These are phyloP conservation scores for Zygosaccharomyces pseudobailii DNA, from an alignment of 1,139 yeast species.

Conservation along the genomic window DNA sequence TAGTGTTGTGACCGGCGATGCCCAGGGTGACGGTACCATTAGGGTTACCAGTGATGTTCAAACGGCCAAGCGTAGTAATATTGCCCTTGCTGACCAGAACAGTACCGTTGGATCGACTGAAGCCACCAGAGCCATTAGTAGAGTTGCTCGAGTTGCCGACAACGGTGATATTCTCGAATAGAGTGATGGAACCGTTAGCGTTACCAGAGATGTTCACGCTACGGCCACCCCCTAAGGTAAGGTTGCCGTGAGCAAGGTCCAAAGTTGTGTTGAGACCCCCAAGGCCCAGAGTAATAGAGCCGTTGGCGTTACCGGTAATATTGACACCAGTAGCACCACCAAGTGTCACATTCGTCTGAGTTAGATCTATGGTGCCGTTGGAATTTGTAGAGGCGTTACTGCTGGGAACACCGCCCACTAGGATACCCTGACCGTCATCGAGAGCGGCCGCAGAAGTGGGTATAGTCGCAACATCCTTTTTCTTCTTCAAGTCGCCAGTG, in stretches of 20 bases:
- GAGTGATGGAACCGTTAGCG: background rate
- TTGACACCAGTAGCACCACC: background rate
- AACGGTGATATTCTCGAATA: background rate
- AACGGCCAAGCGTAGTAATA: background rate
- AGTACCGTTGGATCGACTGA: background rate
- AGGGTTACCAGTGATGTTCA: constrained; percentile 2
- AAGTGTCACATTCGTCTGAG: background rate
- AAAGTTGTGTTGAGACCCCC: background rate
- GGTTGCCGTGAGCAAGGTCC: background rate
- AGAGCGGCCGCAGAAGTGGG: background rate
- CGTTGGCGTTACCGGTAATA: background rate
- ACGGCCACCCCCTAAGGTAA: background rate
- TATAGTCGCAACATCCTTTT: background rate
- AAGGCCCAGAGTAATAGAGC: background rate
- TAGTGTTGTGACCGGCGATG: background rate
- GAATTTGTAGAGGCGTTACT: background rate
- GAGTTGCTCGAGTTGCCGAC: background rate
- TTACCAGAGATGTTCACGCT: background rate
- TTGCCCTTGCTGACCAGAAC: background rate
- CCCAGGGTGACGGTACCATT: background rate
- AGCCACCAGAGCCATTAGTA: background rate
- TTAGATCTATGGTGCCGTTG: background rate
- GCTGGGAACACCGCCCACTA: background rate
- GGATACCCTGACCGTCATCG: background rate
- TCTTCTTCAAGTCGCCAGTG: background rate